Base-by-base conservation (phyloP, 306 rosid species). In the Sophora flavescens region DNA sequence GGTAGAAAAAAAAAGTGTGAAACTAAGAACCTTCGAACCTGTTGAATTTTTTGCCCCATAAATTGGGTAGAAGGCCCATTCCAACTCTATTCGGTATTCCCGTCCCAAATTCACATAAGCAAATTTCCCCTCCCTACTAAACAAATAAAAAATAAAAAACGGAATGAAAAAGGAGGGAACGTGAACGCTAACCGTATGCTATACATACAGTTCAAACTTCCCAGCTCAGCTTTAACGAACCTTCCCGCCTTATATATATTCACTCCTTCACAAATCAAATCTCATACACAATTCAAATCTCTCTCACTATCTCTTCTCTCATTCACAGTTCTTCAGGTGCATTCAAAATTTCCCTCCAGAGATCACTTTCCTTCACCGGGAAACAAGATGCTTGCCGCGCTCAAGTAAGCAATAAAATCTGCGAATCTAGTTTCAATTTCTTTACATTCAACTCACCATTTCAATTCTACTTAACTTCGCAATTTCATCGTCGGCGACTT, bases 331-430 rank as follows among this genome's bases (percentile, higher is more conserved):
- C 48, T 77, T 32, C 73, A 68, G 54, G 28, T 61, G 45, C 79
- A 45, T 61, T 62, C 73, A 51, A 67, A 74, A 5, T 61, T 81
- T 35, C 77, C 32, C 45, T 80, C 63, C 61, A 36, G 80, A 56
- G 28, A 75, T 58, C 62, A 62, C 72, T 52, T 72, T 62, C 66
- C 66, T 33, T 61, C 41, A 32, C 44, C 66, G 26, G 1, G 1
- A 13, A 17, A 68, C 82, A 85, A 71, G 45, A 94, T 91, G 97
- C 85, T 93, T 72, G 89, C 96, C 2, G 57, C 90, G 17, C 93
- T 93, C 74, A 90, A 94, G 98, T 94, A 80, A 74, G 90, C 78
- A 63, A 42, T 7, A 42, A 11, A 58, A 64, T 51, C 60, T 74
- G 28, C 10, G 14, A 11, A 14, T 60, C 81, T 65, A 61, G 26